phyloP scores from a whole-genome alignment of 495 filamentous ascomycete species.

The Zalerion maritima region DNA sequence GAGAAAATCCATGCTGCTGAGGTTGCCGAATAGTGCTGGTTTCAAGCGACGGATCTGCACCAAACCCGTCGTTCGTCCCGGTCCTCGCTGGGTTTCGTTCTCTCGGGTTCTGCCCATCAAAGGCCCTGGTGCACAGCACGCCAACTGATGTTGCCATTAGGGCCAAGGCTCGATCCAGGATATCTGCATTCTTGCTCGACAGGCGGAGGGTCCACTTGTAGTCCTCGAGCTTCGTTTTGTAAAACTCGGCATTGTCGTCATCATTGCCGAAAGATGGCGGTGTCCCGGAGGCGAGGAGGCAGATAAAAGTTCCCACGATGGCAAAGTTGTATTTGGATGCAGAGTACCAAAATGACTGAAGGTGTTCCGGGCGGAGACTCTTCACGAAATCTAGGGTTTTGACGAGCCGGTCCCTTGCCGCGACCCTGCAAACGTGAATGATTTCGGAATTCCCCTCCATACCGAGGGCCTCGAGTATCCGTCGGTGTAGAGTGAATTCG shows the following conservation, averaged over 20 bases:
- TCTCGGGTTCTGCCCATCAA: too few relatives aligned
- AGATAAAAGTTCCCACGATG: conserved; percentile 45
- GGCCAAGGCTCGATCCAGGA: too few relatives aligned
- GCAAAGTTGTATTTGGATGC: conserved; percentile 46
- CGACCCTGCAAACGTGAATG: conserved; percentile 62
- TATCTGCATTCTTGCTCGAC: conserved; percentile 2
- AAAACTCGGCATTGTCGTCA: conserved; percentile 69
- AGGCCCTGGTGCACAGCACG: too few relatives aligned
- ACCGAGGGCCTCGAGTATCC: conserved; percentile 41
- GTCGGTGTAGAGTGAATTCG: conserved; percentile 51
- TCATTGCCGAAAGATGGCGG: too few relatives aligned
- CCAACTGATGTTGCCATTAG: too few relatives aligned
- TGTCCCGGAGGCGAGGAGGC: conserved; percentile 48
- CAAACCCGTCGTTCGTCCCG: too few relatives aligned
- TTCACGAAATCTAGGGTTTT: conserved; percentile 44
- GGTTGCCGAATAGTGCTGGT: too few relatives aligned
- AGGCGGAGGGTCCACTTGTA: conserved; percentile 62
- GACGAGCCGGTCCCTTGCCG: conserved; percentile 44
- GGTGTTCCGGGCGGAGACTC: conserved; percentile 39
- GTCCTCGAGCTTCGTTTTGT: conserved; percentile 51
- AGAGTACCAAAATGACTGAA: conserved; percentile 50
- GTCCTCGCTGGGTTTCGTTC: too few relatives aligned
- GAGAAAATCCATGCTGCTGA: too few relatives aligned
- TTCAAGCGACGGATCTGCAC: too few relatives aligned
- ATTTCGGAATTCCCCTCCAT: conserved; percentile 32